Evolutionary conservation across 2,329 filamentous ascomycete species (phyloP), one percentile per base, ranked within the genome.

Genomic region (Fusarium nelsonii): DNA sequence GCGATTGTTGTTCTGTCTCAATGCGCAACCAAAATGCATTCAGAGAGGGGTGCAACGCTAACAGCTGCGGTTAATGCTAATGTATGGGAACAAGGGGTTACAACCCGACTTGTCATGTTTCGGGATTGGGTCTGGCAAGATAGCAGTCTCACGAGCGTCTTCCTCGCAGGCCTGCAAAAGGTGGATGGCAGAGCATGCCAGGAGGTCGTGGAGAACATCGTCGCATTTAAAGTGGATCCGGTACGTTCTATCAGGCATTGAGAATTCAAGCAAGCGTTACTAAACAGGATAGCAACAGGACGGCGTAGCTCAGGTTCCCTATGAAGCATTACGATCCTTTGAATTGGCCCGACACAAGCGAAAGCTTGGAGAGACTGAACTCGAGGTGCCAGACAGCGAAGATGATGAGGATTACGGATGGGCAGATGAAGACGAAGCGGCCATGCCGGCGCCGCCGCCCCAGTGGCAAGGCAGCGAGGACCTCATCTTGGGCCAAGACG

Each of bases 41-140:
- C 84, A 6, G 90, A 86, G 68, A 84, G 82, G 69, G 87, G 84
- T 69, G 91, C 94, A 15, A 87, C 90, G 12, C 82, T 98, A 49
- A 86, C 90, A 54, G 91, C 94, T 16, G 89, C 92, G 40, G 84
- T 97, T 66, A 91, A 91, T 58, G 90, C 91, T 15, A 84, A 84
- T 20, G 88, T 91, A 41, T 97, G 94, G 94, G 94, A 97, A 64
- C 89, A 88, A 68, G 91, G 89, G 33, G 83, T 97, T 37, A 87
- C 88, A 65, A 92, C 89, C 41, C 86, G 93, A 55, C 78, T 97
- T 64, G 90, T 91, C 26, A 79, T 97, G 34, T 97, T 96, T 78
- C 87, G 91, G 73, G 93, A 97, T 80, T 94, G 88, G 87, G 85
- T 83, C 65, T 87, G 84, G 80, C 79, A 81, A 53, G 79, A 80